Conservation (phyloP, 306 rosid genomes). For the Prunus armeniaca region DNA sequence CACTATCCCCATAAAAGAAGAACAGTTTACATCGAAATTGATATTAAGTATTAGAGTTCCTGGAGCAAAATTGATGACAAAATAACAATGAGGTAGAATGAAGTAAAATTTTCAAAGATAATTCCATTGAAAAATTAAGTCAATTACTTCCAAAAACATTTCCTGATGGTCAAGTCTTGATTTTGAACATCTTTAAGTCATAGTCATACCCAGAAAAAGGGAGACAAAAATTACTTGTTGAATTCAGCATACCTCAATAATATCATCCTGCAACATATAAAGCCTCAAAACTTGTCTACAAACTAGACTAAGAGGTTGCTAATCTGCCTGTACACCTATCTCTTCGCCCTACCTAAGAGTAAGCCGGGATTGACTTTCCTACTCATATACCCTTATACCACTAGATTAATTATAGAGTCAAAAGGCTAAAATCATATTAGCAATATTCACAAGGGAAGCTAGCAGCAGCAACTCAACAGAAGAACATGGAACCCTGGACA, state of each 20-base stretch:
- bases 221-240: background rate
- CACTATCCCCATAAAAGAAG: background rate
- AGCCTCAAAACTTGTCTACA: conserved; percentile 5
- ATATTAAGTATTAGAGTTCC: background rate
- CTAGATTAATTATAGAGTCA: conserved; percentile 23
- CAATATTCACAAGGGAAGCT: conserved; percentile 19
- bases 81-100: background rate
- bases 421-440: conserved; percentile 7
- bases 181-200: background rate
- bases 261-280: background rate
- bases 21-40: background rate
- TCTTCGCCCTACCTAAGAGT: conserved; percentile 29
- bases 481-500: conserved; percentile 68
- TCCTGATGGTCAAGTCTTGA: too few species aligned
- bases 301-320: conserved; percentile 2
- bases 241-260: background rate
- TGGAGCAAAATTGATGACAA: background rate
- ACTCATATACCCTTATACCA: conserved; percentile 5
- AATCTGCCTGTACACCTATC: background rate
- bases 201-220: background rate
- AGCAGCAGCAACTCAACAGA: conserved; percentile 49
- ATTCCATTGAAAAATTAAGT: too few species aligned
- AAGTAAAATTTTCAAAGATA: too few species aligned
- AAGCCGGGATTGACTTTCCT: conserved; percentile 23
- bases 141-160: too few species aligned